phyloP scores from a whole-genome alignment of 352 stramenopile species.

The Hyaloperonospora arabidopsidis region DNA sequence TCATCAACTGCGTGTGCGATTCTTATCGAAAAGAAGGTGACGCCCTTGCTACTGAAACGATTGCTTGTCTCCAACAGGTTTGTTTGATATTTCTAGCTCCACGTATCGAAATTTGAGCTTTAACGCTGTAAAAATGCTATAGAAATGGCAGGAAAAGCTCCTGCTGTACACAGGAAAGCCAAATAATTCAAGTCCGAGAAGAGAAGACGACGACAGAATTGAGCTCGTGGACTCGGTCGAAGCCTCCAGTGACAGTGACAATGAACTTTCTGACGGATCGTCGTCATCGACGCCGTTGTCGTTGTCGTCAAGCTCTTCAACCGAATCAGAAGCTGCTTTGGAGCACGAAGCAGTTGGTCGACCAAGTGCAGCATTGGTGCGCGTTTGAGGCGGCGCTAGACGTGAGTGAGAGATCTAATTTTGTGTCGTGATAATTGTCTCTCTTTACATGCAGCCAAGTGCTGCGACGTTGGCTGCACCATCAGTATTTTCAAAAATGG shows the following conservation, averaged over 20 bases:
- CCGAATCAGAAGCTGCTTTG: slow-evolving; percentile 2
- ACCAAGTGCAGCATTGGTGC: slow-evolving; percentile 21
- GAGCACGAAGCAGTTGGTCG: slow-evolving; percentile 6
- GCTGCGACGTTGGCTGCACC: slow-evolving; percentile 9
- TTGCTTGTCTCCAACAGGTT: slow-evolving; percentile 28
- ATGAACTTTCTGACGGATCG: slow-evolving; percentile 6
- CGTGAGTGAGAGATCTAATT: background rate
- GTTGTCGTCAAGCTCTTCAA: slow-evolving; percentile 9
- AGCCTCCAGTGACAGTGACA: slow-evolving; percentile 3
- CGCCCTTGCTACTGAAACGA: slow-evolving; percentile 6
- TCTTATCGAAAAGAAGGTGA: slow-evolving; percentile 32
- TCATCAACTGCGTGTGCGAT: slow-evolving; percentile 50
- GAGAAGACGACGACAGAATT: background rate
- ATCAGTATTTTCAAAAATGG: slow-evolving; percentile 36
- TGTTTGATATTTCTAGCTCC: background rate
- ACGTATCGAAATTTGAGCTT: background rate
- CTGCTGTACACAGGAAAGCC: slow-evolving; percentile 28
- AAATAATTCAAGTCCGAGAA: background rate
- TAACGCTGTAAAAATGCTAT: slow-evolving; percentile 2
- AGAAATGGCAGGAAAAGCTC: slow-evolving; percentile 42
- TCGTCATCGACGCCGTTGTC: slow-evolving; percentile 2
- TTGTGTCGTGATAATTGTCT: background rate
- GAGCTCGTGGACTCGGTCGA: background rate
- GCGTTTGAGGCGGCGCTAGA: background rate
- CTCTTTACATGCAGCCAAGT: slow-evolving; percentile 12